phyloP scores from a whole-genome alignment of 2,329 filamentous ascomycete species.

The Hypoxylon sp. region DNA sequence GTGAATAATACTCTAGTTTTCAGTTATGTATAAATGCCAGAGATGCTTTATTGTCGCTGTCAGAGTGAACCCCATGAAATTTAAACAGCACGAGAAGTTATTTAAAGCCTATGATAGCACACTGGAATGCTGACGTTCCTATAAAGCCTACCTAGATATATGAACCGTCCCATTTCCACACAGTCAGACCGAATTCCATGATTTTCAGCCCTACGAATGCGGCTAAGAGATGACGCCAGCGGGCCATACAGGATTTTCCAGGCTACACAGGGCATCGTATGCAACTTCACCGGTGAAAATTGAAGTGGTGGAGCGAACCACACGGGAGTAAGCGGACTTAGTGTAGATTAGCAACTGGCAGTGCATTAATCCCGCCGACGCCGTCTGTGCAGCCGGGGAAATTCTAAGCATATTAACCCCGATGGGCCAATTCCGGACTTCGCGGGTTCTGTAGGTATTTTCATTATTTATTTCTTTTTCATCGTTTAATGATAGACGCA shows the following conservation, averaged over 20 bases:
- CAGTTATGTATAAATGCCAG: neutral
- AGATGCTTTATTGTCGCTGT: neutral
- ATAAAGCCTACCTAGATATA: neutral
- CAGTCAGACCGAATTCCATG: neutral
- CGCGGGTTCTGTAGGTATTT: neutral
- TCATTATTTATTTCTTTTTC: neutral
- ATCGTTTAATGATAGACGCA: neutral
- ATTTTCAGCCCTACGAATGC: constrained; percentile 17
- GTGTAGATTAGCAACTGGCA: neutral
- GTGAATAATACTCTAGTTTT: too few relatives aligned
- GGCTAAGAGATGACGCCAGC: constrained; percentile 29
- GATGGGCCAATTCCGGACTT: constrained; percentile 10
- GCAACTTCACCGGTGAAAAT: neutral
- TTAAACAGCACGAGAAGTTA: neutral
- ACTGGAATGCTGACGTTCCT: neutral
- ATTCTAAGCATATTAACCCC: constrained; percentile 6
- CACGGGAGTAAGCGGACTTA: constrained; percentile 31
- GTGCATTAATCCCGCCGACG: constrained; percentile 30
- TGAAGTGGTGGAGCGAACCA: neutral
- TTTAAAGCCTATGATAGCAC: neutral
- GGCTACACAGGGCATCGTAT: constrained; percentile 1
- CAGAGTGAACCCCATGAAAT: neutral
- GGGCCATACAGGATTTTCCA: neutral
- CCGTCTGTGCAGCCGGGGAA: constrained; percentile 1
- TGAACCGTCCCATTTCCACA: neutral